Base-by-base conservation (phyloP, 2,329 filamentous ascomycete species). In the Tolypocladium tropicale region DNA sequence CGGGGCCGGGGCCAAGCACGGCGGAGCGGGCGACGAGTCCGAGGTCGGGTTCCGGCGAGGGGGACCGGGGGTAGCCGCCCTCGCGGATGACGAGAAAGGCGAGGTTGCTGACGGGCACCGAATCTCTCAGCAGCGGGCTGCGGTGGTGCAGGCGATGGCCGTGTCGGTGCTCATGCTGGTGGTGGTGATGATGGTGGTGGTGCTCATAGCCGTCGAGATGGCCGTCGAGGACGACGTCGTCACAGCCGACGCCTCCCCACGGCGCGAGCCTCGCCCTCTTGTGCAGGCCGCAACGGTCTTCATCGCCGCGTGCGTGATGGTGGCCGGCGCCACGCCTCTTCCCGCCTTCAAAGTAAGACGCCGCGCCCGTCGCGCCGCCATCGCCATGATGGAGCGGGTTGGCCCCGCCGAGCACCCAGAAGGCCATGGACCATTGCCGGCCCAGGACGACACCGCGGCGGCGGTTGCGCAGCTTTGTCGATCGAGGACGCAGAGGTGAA, bases 1-100 rank as follows among this genome's bases (percentile, higher is more conserved):
- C n/a, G n/a, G n/a, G n/a, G n/a, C n/a, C n/a, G n/a, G n/a, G n/a
- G n/a, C n/a, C n/a, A n/a, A n/a, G n/a, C n/a, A n/a, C n/a, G n/a
- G n/a, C n/a, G n/a, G n/a, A n/a, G n/a, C n/a, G n/a, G n/a, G n/a
- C n/a, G n/a, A n/a, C n/a, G n/a, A n/a, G n/a, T n/a, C n/a, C 58
- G 43, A 57, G 53, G 53, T 57, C 53, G 23, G 57, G 58, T 51
- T 67, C 62, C 52, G 61, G 63, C 53, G 62, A 64, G 37, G 60
- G 63, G 53, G 56, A 56, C 59, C 12, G 57, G 46, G 53, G 54
- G 53, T 53, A 58, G 53, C 57, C 61, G 56, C 66, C 65, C 57
- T 75, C 71, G 30, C 69, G 70, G 52, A 75, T 73, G 36, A 75
- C 68, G 25, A 74, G 63, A 59, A 75, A 73, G 21, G 71, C 65